Conservation (phyloP, 345 rosid species). For the Linum lewisii region DNA sequence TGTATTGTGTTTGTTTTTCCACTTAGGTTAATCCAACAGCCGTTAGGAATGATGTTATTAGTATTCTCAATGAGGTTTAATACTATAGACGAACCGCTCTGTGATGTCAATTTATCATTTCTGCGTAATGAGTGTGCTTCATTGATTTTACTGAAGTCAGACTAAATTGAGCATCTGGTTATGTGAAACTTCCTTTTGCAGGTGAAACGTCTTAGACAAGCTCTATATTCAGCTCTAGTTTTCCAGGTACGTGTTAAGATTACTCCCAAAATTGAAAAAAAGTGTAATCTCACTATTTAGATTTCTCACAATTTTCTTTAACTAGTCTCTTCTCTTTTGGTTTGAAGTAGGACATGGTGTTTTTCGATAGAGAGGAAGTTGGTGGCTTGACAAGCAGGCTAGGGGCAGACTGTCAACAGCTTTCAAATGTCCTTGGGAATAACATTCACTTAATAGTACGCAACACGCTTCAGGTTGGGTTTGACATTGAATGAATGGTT, state of each 20-base stretch:
- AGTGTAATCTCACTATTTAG: background rate
- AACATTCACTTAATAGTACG: constrained; percentile 41
- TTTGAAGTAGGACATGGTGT: constrained; percentile 34
- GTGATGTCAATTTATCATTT: too few relatives aligned
- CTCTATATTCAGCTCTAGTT: constrained; percentile 32
- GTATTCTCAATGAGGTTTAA: too few relatives aligned
- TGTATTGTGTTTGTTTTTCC: too few relatives aligned
- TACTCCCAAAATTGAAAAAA: background rate
- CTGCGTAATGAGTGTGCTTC: background rate
- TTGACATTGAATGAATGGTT: background rate
- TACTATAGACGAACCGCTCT: too few relatives aligned
- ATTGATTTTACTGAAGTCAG: background rate
- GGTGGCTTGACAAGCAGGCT: constrained; percentile 51
- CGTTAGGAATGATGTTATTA: too few relatives aligned
- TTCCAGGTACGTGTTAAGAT: constrained; percentile 31
- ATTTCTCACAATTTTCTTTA: background rate
- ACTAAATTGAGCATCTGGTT: background rate
- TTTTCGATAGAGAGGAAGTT: constrained; percentile 37
- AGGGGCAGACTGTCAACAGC: constrained; percentile 43
- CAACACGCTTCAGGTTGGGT: constrained; percentile 40
- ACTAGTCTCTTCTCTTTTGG: background rate
- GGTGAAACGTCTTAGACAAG: constrained; percentile 42
- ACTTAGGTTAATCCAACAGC: too few relatives aligned
- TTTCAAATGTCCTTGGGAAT: constrained; percentile 37
- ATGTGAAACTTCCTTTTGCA: constrained; percentile 16